phyloP scores from a whole-genome alignment of 495 filamentous ascomycete genomes.

The Sabuloglossum arenarium region DNA sequence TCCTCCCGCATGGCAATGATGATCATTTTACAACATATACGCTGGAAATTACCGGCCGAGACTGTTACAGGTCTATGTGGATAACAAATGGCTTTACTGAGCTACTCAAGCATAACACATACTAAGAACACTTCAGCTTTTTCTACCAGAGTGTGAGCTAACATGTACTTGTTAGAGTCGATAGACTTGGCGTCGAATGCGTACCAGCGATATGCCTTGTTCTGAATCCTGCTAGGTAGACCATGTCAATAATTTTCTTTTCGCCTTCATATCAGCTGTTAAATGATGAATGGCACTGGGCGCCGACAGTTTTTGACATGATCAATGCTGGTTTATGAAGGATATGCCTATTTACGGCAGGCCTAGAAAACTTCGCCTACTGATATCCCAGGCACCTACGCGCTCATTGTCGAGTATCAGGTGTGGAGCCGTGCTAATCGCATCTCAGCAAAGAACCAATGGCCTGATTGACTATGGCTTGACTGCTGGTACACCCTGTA shows the following conservation, averaged over 20 bases:
- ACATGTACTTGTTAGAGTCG: background rate
- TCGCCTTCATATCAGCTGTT: slow-evolving; percentile 6
- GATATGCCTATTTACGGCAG: slow-evolving; percentile 93
- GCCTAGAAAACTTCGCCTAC: slow-evolving; percentile 99
- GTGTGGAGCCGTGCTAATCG: background rate
- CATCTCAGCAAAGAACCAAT: background rate
- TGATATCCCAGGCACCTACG: slow-evolving; percentile 30
- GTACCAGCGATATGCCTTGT: too few relatives aligned
- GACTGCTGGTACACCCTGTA: background rate
- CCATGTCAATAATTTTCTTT: background rate
- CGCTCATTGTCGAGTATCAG: background rate
- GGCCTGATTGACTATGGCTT: background rate
- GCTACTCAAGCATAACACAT: slow-evolving; percentile 9
- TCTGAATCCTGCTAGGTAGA: background rate
- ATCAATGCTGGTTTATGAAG: slow-evolving; percentile 39
- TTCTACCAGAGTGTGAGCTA: background rate
- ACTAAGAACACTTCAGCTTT: background rate
- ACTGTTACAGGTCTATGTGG: slow-evolving; percentile 46
- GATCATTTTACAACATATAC: slow-evolving; percentile 68
- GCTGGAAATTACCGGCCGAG: slow-evolving; percentile 99
- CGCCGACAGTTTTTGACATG: slow-evolving; percentile 50
- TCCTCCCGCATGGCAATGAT: slow-evolving; percentile 35
- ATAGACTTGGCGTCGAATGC: too few relatives aligned
- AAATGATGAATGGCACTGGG: slow-evolving; percentile 99
- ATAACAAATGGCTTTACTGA: slow-evolving; percentile 90